Conservation (phyloP, 176 grass and related monocot genomes). For the Ananas comosus region DNA sequence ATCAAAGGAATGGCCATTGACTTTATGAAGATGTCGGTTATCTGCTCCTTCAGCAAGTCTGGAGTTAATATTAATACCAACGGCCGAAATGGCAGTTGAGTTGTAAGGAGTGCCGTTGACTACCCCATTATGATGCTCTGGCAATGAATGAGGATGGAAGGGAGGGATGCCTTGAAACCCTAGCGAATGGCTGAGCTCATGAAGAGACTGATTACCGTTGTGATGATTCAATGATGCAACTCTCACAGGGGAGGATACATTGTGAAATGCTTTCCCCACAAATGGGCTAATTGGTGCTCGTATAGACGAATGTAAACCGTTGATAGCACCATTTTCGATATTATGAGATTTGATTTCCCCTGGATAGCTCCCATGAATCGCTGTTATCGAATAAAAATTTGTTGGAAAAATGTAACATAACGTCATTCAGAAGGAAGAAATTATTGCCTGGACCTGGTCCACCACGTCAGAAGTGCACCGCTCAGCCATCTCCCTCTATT, state of each 20-base stretch:
- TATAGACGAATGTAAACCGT: constrained; percentile 39
- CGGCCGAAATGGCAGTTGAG: constrained; percentile 32
- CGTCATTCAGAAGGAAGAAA: neutral
- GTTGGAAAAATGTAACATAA: neutral
- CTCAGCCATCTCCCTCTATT: too few relatives aligned
- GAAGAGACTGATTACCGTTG: constrained; percentile 23
- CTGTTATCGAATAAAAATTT: neutral
- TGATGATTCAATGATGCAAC: constrained; percentile 36
- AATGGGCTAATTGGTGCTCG: constrained; percentile 45
- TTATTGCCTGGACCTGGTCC: too few relatives aligned
- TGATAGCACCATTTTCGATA: constrained; percentile 53
- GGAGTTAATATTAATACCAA: constrained; percentile 27
- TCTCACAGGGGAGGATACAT: constrained; percentile 60
- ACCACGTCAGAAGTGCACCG: too few relatives aligned
- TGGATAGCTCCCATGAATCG: neutral
- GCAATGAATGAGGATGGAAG: constrained; percentile 51
- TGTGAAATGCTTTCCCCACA: constrained; percentile 53
- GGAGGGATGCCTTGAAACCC: constrained; percentile 46
- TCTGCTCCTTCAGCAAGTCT: constrained; percentile 38
- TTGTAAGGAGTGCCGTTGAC: constrained; percentile 38
- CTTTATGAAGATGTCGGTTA: constrained; percentile 27
- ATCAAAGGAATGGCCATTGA: constrained; percentile 33
- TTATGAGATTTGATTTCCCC: constrained; percentile 27
- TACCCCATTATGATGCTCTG: constrained; percentile 29
- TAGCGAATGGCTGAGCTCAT: constrained; percentile 55